These are phyloP conservation scores for Toxicodendron radicans DNA, from an alignment of 345 rosid genomes.

Conservation along the genomic window DNA sequence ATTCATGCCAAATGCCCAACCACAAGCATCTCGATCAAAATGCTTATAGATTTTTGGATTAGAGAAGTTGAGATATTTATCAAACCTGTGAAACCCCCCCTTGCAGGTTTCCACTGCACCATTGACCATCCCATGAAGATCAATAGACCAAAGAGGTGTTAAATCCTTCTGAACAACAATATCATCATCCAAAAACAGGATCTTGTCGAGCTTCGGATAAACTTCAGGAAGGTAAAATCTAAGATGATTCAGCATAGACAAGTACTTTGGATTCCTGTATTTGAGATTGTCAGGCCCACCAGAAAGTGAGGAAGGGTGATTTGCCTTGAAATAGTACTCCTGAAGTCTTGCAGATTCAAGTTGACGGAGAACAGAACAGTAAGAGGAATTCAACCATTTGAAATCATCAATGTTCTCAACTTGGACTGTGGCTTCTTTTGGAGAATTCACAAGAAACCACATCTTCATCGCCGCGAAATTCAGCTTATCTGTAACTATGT, in stretches of 20 bases:
- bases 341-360: slow-evolving; percentile 72
- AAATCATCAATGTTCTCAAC: slow-evolving; percentile 72
- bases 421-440: slow-evolving; percentile 49
- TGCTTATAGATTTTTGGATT: slow-evolving; percentile 71
- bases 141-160: slow-evolving; percentile 67
- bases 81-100: slow-evolving; percentile 86
- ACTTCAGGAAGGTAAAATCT: slow-evolving; percentile 83
- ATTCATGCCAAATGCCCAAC: slow-evolving; percentile 98
- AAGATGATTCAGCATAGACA: slow-evolving; percentile 23
- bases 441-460: slow-evolving; percentile 66
- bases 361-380: slow-evolving; percentile 74
- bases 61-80: slow-evolving; percentile 92
- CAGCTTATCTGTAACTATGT: slow-evolving; percentile 83
- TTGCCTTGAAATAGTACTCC: slow-evolving; percentile 75
- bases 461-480: slow-evolving; percentile 69
- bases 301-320: slow-evolving; percentile 60
- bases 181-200: slow-evolving; percentile 33
- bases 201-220: slow-evolving; percentile 64
- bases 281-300: slow-evolving; percentile 68
- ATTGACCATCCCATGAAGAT: slow-evolving; percentile 70
- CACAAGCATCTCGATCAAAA: slow-evolving; percentile 73
- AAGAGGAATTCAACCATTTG: slow-evolving; percentile 74
- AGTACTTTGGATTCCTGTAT: slow-evolving; percentile 72
- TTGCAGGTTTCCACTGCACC: slow-evolving; percentile 85
- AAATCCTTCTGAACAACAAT: slow-evolving; percentile 19